phyloP scores from a whole-genome alignment of 2,329 filamentous ascomycete species.

The Mariannaea elegans region DNA sequence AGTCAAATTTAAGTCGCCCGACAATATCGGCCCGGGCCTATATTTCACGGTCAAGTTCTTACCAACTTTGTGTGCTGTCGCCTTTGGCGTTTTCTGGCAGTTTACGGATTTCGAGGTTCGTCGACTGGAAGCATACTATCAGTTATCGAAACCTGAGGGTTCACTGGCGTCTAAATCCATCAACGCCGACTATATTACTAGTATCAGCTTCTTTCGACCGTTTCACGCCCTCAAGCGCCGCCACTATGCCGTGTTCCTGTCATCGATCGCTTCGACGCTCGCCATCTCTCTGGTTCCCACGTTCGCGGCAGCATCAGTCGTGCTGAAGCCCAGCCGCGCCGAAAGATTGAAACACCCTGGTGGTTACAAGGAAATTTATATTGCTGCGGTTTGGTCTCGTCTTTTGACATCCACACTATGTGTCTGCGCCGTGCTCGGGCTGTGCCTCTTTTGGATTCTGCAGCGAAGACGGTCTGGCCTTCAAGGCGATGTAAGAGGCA shows the following conservation, averaged over 20 bases:
- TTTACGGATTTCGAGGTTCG: conserved; percentile 72
- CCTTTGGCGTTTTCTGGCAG: conserved; percentile 73
- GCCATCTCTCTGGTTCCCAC: conserved; percentile 76
- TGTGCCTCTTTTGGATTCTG: conserved; percentile 67
- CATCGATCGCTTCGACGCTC: conserved; percentile 70
- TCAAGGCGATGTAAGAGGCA: conserved; percentile 74
- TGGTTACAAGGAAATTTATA: conserved; percentile 61
- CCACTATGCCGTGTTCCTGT: conserved; percentile 75
- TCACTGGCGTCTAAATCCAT: conserved; percentile 72
- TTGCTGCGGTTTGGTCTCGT: conserved; percentile 68
- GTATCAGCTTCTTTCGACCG: conserved; percentile 72
- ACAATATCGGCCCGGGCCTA: conserved; percentile 57
- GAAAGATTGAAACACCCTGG: conserved; percentile 53
- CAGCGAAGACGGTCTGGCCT: conserved; percentile 71
- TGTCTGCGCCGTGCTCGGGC: conserved; percentile 66
- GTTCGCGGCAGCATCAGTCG: conserved; percentile 69
- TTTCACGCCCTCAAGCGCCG: conserved; percentile 67
- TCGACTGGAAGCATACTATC: conserved; percentile 73
- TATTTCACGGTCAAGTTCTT: conserved; percentile 73
- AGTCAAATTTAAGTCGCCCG: conserved; percentile 58
- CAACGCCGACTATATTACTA: conserved; percentile 78
- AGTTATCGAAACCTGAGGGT: conserved; percentile 68
- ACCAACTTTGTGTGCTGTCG: conserved; percentile 68
- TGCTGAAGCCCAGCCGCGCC: conserved; percentile 62
- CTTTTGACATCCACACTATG: conserved; percentile 65